phyloP scores from a whole-genome alignment of 2,329 filamentous ascomycete species.

The Colletotrichum endophyticum region DNA sequence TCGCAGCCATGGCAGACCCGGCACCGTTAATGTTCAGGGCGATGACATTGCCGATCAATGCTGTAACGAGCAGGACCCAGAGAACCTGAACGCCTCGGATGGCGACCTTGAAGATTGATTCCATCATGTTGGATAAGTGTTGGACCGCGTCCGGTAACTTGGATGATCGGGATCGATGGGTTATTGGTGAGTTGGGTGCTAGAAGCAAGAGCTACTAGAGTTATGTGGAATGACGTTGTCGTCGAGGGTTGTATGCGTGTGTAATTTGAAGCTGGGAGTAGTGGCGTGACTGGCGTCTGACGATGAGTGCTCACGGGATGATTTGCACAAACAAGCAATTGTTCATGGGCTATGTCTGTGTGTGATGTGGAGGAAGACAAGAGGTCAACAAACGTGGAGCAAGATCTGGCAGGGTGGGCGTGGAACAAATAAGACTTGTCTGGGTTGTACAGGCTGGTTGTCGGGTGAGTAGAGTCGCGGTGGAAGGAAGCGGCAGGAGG shows the following conservation, averaged over 20 bases:
- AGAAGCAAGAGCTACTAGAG: not conserved
- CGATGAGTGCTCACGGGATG: not conserved
- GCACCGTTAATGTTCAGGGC: conserved; percentile 51
- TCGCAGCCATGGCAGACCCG: conserved; percentile 46
- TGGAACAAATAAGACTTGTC: conserved; percentile 4
- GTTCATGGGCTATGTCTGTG: not conserved
- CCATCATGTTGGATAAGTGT: conserved; percentile 31
- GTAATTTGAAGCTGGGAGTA: not conserved
- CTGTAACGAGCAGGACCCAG: conserved; percentile 57
- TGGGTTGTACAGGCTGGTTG: conserved; percentile 3
- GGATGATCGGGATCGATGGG: not conserved
- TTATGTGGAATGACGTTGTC: not conserved
- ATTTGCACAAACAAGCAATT: not conserved
- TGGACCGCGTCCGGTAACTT: not conserved
- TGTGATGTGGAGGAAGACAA: not conserved
- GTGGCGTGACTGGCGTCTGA: not conserved
- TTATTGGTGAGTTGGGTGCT: not conserved
- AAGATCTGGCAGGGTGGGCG: conserved; percentile 2
- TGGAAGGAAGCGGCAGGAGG: not conserved
- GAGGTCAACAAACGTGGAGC: not conserved
- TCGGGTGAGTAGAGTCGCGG: conserved; percentile 11
- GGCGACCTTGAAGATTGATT: conserved; percentile 46
- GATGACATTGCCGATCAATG: conserved; percentile 64
- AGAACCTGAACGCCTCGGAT: conserved; percentile 56
- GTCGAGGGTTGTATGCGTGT: not conserved